phyloP scores from a whole-genome alignment of 179 eudicot species.

The Vitellaria paradoxa region DNA sequence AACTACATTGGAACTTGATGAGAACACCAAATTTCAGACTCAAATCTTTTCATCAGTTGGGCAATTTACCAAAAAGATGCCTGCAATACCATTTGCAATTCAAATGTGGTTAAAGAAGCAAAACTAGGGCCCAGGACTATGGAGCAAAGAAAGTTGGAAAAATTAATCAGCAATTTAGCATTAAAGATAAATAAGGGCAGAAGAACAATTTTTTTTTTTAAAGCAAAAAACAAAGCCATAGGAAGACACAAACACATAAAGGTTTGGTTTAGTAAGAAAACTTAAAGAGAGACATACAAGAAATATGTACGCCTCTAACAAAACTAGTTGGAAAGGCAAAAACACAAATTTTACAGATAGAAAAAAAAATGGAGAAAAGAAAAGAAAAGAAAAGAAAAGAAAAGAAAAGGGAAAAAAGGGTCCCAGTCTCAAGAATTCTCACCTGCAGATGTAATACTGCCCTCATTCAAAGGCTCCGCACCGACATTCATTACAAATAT shows the following conservation, averaged over 20 bases:
- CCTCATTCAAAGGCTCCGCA: constrained; percentile 12
- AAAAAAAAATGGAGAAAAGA: background rate
- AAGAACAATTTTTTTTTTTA: background rate
- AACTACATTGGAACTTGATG: constrained; percentile 14
- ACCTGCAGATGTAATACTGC: constrained; percentile 12
- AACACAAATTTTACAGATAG: background rate
- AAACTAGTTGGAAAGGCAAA: background rate
- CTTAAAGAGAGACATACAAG: background rate
- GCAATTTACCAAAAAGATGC: constrained; percentile 18
- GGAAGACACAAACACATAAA: background rate
- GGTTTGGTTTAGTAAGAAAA: background rate
- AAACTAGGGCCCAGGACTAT: constrained; percentile 3
- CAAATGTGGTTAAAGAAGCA: constrained; percentile 18
- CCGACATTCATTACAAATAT: constrained; percentile 11
- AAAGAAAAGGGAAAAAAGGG: no score
- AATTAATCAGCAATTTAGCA: background rate
- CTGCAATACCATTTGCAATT: constrained; percentile 31
- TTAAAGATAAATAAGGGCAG: background rate
- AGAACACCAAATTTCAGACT: constrained; percentile 18
- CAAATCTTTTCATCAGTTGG: constrained; percentile 14
- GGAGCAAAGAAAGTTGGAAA: background rate
- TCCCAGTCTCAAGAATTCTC: constrained; percentile 4
- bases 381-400: no score
- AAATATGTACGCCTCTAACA: background rate
- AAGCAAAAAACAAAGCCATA: background rate